Evolutionary conservation across 306 rosid genomes (phyloP), one percentile per base, ranked within the genome.

Genomic region (Mimosa pudica): DNA sequence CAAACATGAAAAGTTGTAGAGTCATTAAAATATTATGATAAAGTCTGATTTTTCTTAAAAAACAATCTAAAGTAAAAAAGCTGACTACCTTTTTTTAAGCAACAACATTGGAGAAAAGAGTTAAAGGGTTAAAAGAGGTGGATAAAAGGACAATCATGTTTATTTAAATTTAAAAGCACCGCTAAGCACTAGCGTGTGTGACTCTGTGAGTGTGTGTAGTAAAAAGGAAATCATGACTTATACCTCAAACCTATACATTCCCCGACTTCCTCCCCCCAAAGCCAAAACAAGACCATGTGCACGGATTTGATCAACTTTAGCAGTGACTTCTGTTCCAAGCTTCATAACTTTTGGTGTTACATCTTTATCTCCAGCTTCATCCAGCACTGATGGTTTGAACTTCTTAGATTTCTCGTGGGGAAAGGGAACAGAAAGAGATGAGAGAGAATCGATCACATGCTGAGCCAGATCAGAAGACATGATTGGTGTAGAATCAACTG

Each of bases 211-310:
- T 35, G 73, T 24, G 30, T 24, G 30, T 24, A 24, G 30, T 5
- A 20, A 60, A 60, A 60, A 18, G 6, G 4, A 24, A 60, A 24
- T 24, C 36, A 60, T 32, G 11, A 44, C 64, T 68, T 81, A 18
- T 90, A 91, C 98, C 98, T 95, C 86, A 20, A 88, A 92, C 61
- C 91, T 90, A 86, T 89, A 89, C 97, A 95, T 92, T 73, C 94
- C 98, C 66, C 88, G 91, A 48, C 87, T 74, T 77, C 93, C 97
- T 82, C 90, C 90, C 48, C 98, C 97, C 85, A 95, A 88, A 83
- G 92, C 98, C 85, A 95, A 91, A 49, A 92, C 97, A 81, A 95
- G 87, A 58, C 98, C 98, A 38, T 71, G 91, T 2, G 92, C 74
- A 58, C 98, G 96, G 75, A 95, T 66, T 90, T 92, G 97, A 87